Percentiles rank a stretch among this genome's conserved stretches.
Conservation (phyloP, 2,329 filamentous ascomycete genomes). For the Xylariaceae sp. region DNA sequence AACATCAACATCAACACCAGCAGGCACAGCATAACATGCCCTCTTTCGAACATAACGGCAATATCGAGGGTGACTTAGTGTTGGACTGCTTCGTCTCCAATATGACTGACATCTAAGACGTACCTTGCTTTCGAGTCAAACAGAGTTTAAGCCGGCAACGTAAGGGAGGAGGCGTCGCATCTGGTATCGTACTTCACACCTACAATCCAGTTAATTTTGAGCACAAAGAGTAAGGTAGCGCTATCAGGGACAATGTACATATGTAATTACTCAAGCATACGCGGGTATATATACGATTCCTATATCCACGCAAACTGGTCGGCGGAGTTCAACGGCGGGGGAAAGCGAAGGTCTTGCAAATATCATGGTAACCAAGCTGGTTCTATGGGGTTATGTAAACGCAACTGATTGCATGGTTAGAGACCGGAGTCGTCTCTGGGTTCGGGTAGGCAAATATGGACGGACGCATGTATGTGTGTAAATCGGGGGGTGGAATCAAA, state of each 20-base stretch:
- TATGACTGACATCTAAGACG: constrained; percentile 24
- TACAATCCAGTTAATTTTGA: too few relatives aligned
- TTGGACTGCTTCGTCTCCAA: constrained; percentile 29
- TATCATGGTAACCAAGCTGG: neutral
- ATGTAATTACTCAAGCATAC: constrained; percentile 17
- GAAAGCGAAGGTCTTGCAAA: neutral
- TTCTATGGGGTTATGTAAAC: too few relatives aligned
- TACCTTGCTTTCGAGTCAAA: neutral
- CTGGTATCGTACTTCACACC: too few relatives aligned
- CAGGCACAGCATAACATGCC: constrained; percentile 1
- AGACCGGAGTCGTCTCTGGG: too few relatives aligned
- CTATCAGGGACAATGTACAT: constrained; percentile 5
- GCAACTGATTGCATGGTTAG: too few relatives aligned
- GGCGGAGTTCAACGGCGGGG: constrained; percentile 16
- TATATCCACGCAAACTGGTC: constrained; percentile 1
- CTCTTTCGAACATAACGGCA: constrained; percentile 10
- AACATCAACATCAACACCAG: constrained; percentile 9
- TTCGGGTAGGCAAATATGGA: neutral
- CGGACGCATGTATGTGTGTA: neutral
- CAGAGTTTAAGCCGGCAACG: neutral
- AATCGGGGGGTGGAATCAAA: constrained; percentile 2
- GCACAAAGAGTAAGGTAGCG: too few relatives aligned
- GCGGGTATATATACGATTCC: neutral
- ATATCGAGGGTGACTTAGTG: constrained; percentile 18
- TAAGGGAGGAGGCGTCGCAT: neutral